Evolutionary conservation across 441 rosid species (phyloP).

Genomic region (Euphorbia celastroides): DNA sequence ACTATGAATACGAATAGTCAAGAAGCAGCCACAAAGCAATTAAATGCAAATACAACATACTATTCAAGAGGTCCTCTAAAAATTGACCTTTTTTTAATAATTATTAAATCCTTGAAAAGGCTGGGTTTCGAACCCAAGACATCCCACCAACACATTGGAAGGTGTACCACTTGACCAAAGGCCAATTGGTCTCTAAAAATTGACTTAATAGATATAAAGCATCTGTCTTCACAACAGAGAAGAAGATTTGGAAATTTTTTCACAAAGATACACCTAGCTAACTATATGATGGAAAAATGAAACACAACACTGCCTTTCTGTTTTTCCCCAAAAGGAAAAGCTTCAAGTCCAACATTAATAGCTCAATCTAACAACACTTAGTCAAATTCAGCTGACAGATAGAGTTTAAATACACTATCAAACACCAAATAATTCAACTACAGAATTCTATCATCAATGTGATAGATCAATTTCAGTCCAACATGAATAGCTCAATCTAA

Average conservation of each 20-base stretch:
- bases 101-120: too few relatives aligned
- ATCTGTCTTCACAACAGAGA: not conserved
- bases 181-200: too few relatives aligned
- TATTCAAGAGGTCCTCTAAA: not conserved
- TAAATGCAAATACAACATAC: not conserved
- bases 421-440: not conserved
- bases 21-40: not conserved
- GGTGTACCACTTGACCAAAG: too few relatives aligned
- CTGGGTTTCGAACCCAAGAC: too few relatives aligned
- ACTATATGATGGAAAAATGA: not conserved
- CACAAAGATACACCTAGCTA: not conserved
- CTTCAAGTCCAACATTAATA: not conserved
- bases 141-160: too few relatives aligned
- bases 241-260: not conserved
- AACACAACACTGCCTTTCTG: not conserved
- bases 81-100: not conserved
- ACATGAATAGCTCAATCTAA: not conserved
- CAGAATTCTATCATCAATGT: not conserved
- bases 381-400: not conserved
- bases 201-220: not conserved
- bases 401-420: not conserved
- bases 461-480: constrained; percentile 7
- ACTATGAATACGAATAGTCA: not conserved
- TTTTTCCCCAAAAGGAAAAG: not conserved
- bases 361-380: not conserved